Conservation (phyloP, 768 basidiomycete species). For the Podaxis sp. region DNA sequence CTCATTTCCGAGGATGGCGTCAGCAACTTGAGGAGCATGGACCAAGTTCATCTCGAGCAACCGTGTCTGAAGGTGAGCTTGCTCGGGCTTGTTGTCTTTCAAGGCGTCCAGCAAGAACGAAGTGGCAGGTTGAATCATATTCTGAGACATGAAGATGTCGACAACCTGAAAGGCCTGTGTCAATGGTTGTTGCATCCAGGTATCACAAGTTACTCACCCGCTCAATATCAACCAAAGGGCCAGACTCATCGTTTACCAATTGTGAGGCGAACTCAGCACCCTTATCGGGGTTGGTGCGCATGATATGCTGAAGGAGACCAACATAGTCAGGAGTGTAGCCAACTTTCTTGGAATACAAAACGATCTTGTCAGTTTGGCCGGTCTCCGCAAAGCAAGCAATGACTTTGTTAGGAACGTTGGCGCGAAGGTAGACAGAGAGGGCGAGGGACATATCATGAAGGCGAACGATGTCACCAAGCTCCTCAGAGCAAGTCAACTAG, state of each 20-base stretch:
- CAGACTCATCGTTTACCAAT: conserved; percentile 89
- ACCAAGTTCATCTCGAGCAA: conserved; percentile 97
- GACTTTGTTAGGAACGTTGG: conserved; percentile 98
- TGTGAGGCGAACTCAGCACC: conserved; percentile 97
- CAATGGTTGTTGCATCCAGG: conserved; percentile 6
- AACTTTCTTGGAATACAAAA: conserved; percentile 97
- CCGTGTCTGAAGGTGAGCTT: conserved; percentile 93
- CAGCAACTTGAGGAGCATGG: conserved; percentile 97
- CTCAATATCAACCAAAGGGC: conserved; percentile 92
- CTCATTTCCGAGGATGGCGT: conserved; percentile 97
- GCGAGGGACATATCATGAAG: conserved; percentile 96
- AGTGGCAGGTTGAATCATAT: conserved; percentile 99
- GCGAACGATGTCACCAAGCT: conserved; percentile 96
- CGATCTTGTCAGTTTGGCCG: conserved; percentile 97
- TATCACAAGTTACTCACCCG: conserved; percentile 48
- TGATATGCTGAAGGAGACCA: conserved; percentile 90
- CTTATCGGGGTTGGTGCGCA: conserved; percentile 95
- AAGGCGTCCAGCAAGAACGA: conserved; percentile 96
- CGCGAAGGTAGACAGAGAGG: conserved; percentile 94
- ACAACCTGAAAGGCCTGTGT: conserved; percentile 62
- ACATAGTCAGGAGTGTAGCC: conserved; percentile 92
- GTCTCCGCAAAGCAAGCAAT: conserved; percentile 99
- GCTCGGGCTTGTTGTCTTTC: conserved; percentile 98
- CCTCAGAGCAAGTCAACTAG: conserved; percentile 96
- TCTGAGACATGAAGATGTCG: conserved; percentile 99